Conservation (phyloP, 768 basidiomycete genomes). For the Saitozyma sp. region DNA sequence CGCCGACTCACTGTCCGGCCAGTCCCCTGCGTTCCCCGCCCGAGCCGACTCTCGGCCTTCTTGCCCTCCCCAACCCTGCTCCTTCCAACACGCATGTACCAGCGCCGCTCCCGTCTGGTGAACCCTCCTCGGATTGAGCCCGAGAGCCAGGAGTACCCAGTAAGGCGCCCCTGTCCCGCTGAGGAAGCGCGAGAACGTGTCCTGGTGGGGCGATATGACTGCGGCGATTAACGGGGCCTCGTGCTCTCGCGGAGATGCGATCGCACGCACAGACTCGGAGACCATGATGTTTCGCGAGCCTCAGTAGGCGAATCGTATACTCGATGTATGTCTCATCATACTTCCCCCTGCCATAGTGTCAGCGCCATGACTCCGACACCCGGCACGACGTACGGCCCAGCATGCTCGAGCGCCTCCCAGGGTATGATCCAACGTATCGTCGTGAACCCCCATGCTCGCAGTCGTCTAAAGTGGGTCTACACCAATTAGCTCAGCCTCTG, state of each 20-base stretch:
- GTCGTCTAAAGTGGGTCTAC: conserved; percentile 78
- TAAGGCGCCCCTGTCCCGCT: conserved; percentile 93
- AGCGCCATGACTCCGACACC: neutral
- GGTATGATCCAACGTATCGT: conserved; percentile 76
- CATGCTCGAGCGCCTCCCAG: conserved; percentile 93
- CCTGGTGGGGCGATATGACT: conserved; percentile 95
- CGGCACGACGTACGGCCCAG: conserved; percentile 76
- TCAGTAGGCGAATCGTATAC: conserved; percentile 81
- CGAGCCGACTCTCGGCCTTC: conserved; percentile 29
- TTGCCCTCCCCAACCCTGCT: conserved; percentile 26
- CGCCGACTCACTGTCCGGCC: conserved; percentile 35
- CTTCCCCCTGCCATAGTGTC: conserved; percentile 63
- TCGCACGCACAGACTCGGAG: conserved; percentile 61
- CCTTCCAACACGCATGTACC: conserved; percentile 26
- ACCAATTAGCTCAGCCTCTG: conserved; percentile 53
- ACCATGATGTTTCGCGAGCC: conserved; percentile 86
- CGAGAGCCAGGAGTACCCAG: conserved; percentile 87
- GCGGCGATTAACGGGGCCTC: conserved; percentile 42
- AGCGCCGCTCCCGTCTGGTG: conserved; percentile 40
- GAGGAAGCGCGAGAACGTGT: conserved; percentile 93
- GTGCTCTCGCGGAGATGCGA: neutral
- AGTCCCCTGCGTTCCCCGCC: conserved; percentile 23
- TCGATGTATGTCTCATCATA: conserved; percentile 92
- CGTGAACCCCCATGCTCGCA: conserved; percentile 93
- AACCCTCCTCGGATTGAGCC: conserved; percentile 68